These are phyloP conservation scores for Candida andamanensis DNA, from an alignment of 805 yeast genomes.

Conservation along the genomic window DNA sequence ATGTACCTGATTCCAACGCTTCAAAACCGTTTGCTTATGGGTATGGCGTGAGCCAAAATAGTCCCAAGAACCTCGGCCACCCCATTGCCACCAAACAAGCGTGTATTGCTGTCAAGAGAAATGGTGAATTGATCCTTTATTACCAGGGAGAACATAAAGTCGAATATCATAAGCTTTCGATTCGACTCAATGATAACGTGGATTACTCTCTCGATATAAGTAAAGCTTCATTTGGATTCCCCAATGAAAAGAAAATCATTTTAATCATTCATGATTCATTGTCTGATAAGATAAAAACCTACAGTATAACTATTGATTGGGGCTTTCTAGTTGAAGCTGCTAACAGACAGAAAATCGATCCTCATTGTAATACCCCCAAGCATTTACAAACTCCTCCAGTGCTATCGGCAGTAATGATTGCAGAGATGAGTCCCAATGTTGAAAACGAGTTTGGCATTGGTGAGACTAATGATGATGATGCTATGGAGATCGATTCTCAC, in stretches of 20 bases:
- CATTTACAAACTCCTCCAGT: slow-evolving; percentile 39
- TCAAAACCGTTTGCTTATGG: slow-evolving; percentile 26
- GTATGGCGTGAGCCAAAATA: slow-evolving; percentile 57
- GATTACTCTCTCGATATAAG: slow-evolving; percentile 9
- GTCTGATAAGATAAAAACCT: slow-evolving; percentile 36
- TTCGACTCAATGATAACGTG: slow-evolving; percentile 22
- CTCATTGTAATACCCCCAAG: slow-evolving; percentile 47
- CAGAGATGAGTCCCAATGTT: slow-evolving; percentile 9
- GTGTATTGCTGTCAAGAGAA: slow-evolving; percentile 57
- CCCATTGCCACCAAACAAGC: slow-evolving; percentile 68
- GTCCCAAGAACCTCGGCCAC: slow-evolving; percentile 59
- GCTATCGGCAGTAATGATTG: slow-evolving; percentile 15
- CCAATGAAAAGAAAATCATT: slow-evolving; percentile 41
- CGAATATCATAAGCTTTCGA: slow-evolving; percentile 44
- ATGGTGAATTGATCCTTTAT: slow-evolving; percentile 56
- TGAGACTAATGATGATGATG: slow-evolving; percentile 10
- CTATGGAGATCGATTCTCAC: slow-evolving; percentile 16
- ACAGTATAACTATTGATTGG: slow-evolving; percentile 48
- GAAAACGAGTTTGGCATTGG: slow-evolving; percentile 9
- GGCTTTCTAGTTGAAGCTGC: slow-evolving; percentile 47
- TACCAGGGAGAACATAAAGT: slow-evolving; percentile 61
- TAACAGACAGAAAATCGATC: slow-evolving; percentile 39
- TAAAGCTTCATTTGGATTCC: slow-evolving; percentile 48
- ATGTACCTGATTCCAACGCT: slow-evolving; percentile 2
- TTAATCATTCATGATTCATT: slow-evolving; percentile 37